Percentiles rank a stretch among this genome's conserved stretches.
phyloP scores from a whole-genome alignment of 495 filamentous ascomycete species.

The Pyrenopolyporus hunteri region DNA sequence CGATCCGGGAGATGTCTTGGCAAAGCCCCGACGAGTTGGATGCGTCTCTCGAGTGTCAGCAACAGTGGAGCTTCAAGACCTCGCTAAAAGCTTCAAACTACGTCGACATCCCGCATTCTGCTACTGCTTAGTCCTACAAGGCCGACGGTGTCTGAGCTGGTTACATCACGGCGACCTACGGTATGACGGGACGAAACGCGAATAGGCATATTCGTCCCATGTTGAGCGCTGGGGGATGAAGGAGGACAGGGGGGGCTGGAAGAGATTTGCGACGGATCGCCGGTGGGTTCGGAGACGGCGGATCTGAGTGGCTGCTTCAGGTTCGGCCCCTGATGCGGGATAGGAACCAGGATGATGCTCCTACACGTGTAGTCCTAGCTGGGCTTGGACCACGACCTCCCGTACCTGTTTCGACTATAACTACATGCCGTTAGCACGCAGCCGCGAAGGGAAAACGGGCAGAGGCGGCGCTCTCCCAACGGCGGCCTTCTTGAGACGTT shows the following conservation, averaged over 20 bases:
- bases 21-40: conserved; percentile 31
- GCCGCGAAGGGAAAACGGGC: conserved; percentile 4
- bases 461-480: not conserved
- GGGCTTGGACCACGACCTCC: conserved; percentile 4
- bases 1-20: conserved; percentile 21
- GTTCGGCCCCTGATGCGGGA: conserved; percentile 31
- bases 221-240: conserved; percentile 1
- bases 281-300: conserved; percentile 17
- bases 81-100: conserved; percentile 12
- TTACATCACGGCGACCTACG: conserved; percentile 26
- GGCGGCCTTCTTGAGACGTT: conserved; percentile 17
- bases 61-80: conserved; percentile 8
- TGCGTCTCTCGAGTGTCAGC: conserved; percentile 8
- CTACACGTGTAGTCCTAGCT: conserved; percentile 6
- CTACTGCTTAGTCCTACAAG: conserved; percentile 5
- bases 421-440: not conserved
- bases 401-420: conserved; percentile 23
- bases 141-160: conserved; percentile 15
- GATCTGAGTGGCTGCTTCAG: conserved; percentile 37
- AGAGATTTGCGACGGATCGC: conserved; percentile 29
- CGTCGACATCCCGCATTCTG: conserved; percentile 13
- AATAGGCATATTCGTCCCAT: conserved; percentile 24
- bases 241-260: not conserved
- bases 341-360: conserved; percentile 18
- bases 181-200: conserved; percentile 29